Evolutionary conservation across 306 rosid species (phyloP).

Genomic region (Malus sylvestris): DNA sequence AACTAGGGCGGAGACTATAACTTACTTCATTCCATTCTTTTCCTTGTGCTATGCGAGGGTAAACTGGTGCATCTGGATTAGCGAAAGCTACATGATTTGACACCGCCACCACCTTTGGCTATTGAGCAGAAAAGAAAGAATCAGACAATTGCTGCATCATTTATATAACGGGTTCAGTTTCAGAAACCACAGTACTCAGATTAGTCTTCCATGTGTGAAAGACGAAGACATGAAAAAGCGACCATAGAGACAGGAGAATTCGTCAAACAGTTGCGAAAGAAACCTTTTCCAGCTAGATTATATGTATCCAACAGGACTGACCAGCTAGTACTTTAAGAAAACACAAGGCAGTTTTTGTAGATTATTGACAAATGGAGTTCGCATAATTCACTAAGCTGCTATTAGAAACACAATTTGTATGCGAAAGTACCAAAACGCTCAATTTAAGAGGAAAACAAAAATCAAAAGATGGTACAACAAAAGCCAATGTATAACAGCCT

Average conservation of each 20-base stretch:
- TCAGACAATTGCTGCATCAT: neutral
- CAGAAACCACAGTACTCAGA: too few species aligned
- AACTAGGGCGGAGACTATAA: neutral
- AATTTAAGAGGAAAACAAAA: neutral
- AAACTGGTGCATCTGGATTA: conserved; percentile 77
- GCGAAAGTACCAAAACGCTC: neutral
- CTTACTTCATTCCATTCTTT: conserved; percentile 77
- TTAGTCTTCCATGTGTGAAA: too few species aligned
- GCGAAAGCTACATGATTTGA: conserved; percentile 52
- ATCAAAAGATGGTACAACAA: neutral
- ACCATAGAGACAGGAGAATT: too few species aligned
- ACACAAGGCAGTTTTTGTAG: too few species aligned
- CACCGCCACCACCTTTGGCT: conserved; percentile 73
- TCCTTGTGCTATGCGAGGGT: conserved; percentile 87
- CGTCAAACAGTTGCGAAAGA: too few species aligned
- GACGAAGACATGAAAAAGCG: too few species aligned
- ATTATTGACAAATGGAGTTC: too few species aligned
- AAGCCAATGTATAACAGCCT: neutral
- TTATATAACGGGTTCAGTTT: neutral
- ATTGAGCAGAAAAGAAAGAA: neutral
- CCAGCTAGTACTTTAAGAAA: too few species aligned
- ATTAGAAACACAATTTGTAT: neutral
- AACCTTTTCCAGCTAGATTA: too few species aligned
- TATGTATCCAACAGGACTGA: too few species aligned
- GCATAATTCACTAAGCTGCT: too few species aligned